A percentile compares a stretch with the other conserved stretches of the same genome.
Conservation (phyloP, 495 filamentous ascomycete species). For the Aspergillus baeticus region DNA sequence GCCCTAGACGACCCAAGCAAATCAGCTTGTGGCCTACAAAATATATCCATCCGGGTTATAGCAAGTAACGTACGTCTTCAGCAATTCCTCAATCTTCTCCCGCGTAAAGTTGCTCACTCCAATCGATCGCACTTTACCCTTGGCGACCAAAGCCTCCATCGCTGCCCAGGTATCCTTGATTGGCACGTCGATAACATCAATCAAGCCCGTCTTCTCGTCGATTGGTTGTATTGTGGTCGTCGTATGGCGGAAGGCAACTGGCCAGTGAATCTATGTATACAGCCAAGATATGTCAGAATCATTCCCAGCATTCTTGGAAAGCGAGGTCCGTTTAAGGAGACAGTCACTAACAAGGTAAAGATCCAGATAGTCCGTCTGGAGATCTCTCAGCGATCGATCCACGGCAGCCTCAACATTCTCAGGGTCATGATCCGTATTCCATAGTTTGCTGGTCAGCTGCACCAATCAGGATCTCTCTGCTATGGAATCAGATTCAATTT, state of each 20-base stretch:
- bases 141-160: slow-evolving; percentile 64
- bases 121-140: slow-evolving; percentile 67
- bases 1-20: slow-evolving; percentile 25
- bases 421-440: slow-evolving; percentile 52
- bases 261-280: slow-evolving; percentile 18
- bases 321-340: neutral
- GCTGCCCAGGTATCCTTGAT: slow-evolving; percentile 64
- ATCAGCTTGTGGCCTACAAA: neutral
- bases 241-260: slow-evolving; percentile 54
- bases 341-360: slow-evolving; percentile 50
- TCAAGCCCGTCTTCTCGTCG: slow-evolving; percentile 25
- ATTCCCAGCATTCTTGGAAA: no score
- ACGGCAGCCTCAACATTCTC: slow-evolving; percentile 57
- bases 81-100: slow-evolving; percentile 57
- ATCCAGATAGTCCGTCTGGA: slow-evolving; percentile 76
- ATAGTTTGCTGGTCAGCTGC: slow-evolving; percentile 23
- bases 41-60: neutral
- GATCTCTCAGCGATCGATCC: slow-evolving; percentile 61
- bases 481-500: neutral
- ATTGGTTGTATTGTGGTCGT: slow-evolving; percentile 44
- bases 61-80: slow-evolving; percentile 40
- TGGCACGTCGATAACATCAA: slow-evolving; percentile 28
- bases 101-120: slow-evolving; percentile 73
- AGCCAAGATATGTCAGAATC: neutral
- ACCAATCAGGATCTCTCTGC: neutral